These are phyloP conservation scores for Datisca glomerata DNA, from an alignment of 306 rosid genomes.

Conservation along the genomic window DNA sequence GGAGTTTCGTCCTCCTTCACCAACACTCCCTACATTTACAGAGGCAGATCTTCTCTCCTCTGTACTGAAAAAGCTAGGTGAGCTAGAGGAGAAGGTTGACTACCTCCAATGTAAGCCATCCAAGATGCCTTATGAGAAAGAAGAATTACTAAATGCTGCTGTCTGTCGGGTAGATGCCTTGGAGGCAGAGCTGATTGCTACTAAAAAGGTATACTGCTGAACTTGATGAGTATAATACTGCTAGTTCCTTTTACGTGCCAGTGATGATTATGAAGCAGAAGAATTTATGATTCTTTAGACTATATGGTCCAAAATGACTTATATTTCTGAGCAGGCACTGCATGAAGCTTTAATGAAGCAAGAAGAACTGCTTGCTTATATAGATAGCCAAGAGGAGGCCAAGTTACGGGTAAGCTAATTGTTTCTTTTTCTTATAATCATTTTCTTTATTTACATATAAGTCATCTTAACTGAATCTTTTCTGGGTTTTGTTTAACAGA, in stretches of 20 bases:
- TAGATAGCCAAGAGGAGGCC: conserved; percentile 78
- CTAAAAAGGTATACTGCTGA: conserved; percentile 59
- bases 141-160: conserved; percentile 92
- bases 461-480: conserved; percentile 10
- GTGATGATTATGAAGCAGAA: too few relatives aligned
- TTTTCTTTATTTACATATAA: neutral
- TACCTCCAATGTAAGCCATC: conserved; percentile 84
- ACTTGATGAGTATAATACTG: too few relatives aligned
- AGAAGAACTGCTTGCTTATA: conserved; percentile 87
- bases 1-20: conserved; percentile 30
- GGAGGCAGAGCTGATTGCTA: conserved; percentile 90
- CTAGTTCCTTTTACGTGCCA: too few relatives aligned
- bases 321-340: conserved; percentile 47
- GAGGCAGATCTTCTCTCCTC: conserved; percentile 44
- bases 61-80: conserved; percentile 55
- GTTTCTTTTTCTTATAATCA: neutral
- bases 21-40: conserved; percentile 17
- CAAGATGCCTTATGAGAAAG: conserved; percentile 84
- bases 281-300: too few relatives aligned
- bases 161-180: conserved; percentile 95
- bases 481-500: conserved; percentile 35
- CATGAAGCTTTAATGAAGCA: conserved; percentile 86
- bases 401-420: conserved; percentile 52
- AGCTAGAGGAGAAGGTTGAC: conserved; percentile 80
- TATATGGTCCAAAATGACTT: too few relatives aligned